A percentile compares a stretch with the other conserved stretches of the same genome.
phyloP scores from a whole-genome alignment of 1,139 yeast genomes.

The Saccharomyces hybrid region DNA sequence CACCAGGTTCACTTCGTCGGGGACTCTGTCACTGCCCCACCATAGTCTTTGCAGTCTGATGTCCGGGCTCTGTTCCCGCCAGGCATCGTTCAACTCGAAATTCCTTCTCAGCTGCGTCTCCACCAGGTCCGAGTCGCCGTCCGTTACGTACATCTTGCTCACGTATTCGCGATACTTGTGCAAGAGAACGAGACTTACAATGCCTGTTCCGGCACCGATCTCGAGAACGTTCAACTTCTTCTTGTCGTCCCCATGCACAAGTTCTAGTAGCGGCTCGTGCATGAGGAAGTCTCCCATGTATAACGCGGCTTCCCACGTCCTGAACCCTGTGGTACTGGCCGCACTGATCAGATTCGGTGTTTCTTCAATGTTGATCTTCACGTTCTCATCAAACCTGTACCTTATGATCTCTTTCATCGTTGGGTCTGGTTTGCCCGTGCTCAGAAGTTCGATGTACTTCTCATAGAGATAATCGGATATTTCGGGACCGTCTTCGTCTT shows the following conservation, averaged over 20 bases:
- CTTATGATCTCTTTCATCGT: slow-evolving; percentile 42
- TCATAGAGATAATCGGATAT: slow-evolving; percentile 47
- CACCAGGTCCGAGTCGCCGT: slow-evolving; percentile 66
- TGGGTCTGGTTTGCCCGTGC: slow-evolving; percentile 37
- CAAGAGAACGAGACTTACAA: slow-evolving; percentile 56
- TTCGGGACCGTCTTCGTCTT: slow-evolving; percentile 6
- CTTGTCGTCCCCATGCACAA: slow-evolving; percentile 1
- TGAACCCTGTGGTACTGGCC: slow-evolving; percentile 72
- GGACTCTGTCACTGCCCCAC: slow-evolving; percentile 48
- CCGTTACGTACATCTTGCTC: slow-evolving; percentile 50
- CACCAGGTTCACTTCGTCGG: slow-evolving; percentile 39
- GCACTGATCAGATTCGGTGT: slow-evolving; percentile 62
- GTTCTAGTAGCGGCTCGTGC: slow-evolving; percentile 9
- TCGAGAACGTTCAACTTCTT: slow-evolving; percentile 42
- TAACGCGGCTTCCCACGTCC: slow-evolving; percentile 95
- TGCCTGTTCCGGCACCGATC: slow-evolving; percentile 85
- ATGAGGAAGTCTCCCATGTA: slow-evolving; percentile 48
- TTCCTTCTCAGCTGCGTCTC: slow-evolving; percentile 41
- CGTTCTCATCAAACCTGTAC: slow-evolving; percentile 35
- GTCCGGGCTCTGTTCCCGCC: slow-evolving; percentile 10
- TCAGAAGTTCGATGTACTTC: slow-evolving; percentile 39
- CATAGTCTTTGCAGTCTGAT: slow-evolving; percentile 41
- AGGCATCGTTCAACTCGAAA: slow-evolving; percentile 39
- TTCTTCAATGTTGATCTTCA: slow-evolving; percentile 44
- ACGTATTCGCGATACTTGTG: slow-evolving; percentile 19